These are phyloP conservation scores for Coniochaeta sp. DNA, from an alignment of 2,329 filamentous ascomycete species.

Conservation along the genomic window DNA sequence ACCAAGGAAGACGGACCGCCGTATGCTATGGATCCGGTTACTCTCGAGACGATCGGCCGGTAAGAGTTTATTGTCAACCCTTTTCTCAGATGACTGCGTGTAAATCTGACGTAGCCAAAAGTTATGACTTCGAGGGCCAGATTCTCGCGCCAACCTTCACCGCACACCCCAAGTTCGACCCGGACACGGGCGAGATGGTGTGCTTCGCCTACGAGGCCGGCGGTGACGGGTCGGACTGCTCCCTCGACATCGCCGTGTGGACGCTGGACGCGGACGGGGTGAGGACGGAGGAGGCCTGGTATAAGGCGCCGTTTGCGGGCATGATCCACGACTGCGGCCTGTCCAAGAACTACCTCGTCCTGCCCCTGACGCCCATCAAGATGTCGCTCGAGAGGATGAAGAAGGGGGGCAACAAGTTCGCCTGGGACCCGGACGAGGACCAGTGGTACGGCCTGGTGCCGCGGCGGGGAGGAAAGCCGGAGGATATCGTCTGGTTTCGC, in stretches of 20 bases:
- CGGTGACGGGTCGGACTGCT: conserved; percentile 32
- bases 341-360: conserved; percentile 37
- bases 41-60: conserved; percentile 39
- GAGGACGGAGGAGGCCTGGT: conserved; percentile 40
- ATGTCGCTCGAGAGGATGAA: conserved; percentile 33
- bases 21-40: conserved; percentile 41
- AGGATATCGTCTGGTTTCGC: conserved; percentile 45
- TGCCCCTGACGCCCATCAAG: conserved; percentile 41
- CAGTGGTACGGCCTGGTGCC: conserved; percentile 49
- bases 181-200: conserved; percentile 42
- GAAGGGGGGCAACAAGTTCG: conserved; percentile 40
- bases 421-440: conserved; percentile 45
- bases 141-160: conserved; percentile 39
- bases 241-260: conserved; percentile 35
- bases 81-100: too few relatives aligned
- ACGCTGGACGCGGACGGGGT: conserved; percentile 33
- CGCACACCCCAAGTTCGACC: conserved; percentile 46
- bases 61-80: not conserved
- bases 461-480: conserved; percentile 37
- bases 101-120: not conserved
- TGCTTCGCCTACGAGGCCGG: conserved; percentile 44
- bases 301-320: conserved; percentile 42
- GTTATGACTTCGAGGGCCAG: conserved; percentile 44
- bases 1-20: conserved; percentile 48
- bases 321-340: conserved; percentile 45